A percentile compares a stretch with the other conserved stretches of the same genome.
Conservation (phyloP, 129 eudicot genomes). For the Gnaphalium uliginosum region DNA sequence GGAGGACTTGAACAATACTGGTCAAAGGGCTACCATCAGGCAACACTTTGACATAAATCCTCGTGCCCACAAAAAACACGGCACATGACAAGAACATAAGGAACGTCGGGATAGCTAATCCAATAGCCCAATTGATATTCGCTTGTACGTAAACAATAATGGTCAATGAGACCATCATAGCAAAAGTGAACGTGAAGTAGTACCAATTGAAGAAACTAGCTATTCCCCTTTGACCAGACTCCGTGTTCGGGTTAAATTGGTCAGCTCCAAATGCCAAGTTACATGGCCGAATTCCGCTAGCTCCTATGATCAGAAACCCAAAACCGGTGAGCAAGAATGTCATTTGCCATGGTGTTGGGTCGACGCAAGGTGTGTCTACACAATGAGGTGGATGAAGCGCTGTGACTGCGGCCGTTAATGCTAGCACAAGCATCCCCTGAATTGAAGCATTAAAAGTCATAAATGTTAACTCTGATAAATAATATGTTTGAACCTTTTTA, state of each 20-base stretch:
- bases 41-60: slow-evolving; percentile 43
- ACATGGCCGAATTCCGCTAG: slow-evolving; percentile 57
- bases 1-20: slow-evolving; percentile 39
- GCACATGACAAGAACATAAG: slow-evolving; percentile 51
- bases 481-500: neutral
- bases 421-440: slow-evolving; percentile 56
- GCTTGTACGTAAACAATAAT: slow-evolving; percentile 50
- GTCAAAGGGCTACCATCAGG: slow-evolving; percentile 53
- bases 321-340: slow-evolving; percentile 40
- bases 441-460: neutral
- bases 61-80: slow-evolving; percentile 44
- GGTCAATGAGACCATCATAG: slow-evolving; percentile 52
- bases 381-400: slow-evolving; percentile 53
- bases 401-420: slow-evolving; percentile 51
- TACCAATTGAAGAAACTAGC: slow-evolving; percentile 63
- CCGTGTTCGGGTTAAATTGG: slow-evolving; percentile 55
- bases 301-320: slow-evolving; percentile 39
- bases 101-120: slow-evolving; percentile 45
- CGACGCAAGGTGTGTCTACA: slow-evolving; percentile 34
- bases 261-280: slow-evolving; percentile 57
- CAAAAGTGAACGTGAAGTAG: slow-evolving; percentile 56
- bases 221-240: slow-evolving; percentile 48
- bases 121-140: slow-evolving; percentile 47
- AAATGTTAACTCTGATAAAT: neutral
- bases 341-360: slow-evolving; percentile 49